Evolutionary conservation across 108 stramenopile species (phyloP), one percentile per base, ranked within the genome.

Genomic region (Cyclotella sp.): DNA sequence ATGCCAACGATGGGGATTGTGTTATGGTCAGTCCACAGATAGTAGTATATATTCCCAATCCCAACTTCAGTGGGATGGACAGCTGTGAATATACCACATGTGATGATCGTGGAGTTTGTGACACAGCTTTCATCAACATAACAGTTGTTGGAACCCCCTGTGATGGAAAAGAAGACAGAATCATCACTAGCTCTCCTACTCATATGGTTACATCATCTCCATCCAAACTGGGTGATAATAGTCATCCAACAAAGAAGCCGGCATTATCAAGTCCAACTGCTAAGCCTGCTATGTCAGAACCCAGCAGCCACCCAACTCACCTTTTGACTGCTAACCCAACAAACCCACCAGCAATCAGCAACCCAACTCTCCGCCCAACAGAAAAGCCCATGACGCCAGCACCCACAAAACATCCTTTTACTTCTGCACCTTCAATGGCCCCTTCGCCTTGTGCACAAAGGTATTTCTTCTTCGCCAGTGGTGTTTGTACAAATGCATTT

Each of bases 21-120:
- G 61, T 77, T 46, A 63, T 60, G 0, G 49, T 63, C 24, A 63
- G 44, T 41, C 10, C 9, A 0, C 51, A 24, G 9, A 14, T 43
- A 16, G 63, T 77, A 0, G 43, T 77, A 51, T 77, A 77, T 22
- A 70, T 77, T 59, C 76, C 76, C 6, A 15, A 77, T 19, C 61
- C 49, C 13, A 39, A 70, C 60, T 77, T 28, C 22, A 24, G 45
- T 42, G 76, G 76, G 8, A 3, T 27, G 40, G 76, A 77, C 49
- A 53, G 41, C 5, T 77, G 76, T 29, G 62, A 59, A 27, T 77
- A 77, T 57, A 0, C 63, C 34, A 39, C 76, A 3, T 77, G 76
- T 18, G 76, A 77, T 49, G 62, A 70, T 43, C 47, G 76, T 11
- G 60, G 62, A 0, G 24, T 63, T 26, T 77, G 76, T 51, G 76